Base-by-base conservation (phyloP, 179 eudicot species). In the Carnegiea gigantea region DNA sequence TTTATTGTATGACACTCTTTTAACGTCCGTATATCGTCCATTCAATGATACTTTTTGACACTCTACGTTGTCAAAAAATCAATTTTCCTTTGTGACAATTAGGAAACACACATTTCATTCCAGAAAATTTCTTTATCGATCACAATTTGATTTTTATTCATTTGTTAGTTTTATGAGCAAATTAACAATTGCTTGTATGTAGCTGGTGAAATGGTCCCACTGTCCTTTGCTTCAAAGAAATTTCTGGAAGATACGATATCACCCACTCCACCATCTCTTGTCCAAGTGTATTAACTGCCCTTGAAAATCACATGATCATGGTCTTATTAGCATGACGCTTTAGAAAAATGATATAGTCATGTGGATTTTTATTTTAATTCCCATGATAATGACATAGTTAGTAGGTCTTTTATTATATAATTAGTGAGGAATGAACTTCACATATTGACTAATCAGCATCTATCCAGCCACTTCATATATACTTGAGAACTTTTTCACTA, bases 211-310 rank as follows among this genome's bases (percentile, higher is more conserved):
- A 53, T 54, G 76, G 44, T 70, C 62, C 80, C 33, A 68, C 23
- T 64, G 40, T 9, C 33, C 54, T 53, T 54, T 23, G 24, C 23
- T 75, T 51, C 28, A 0, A 76, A 67, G 75, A 49, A 81, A 67
- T 81, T 76, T 81, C 74, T 76, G n/a, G 71, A 70, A 82, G 80
- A 82, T 68, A 68, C 21, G 60, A 49, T 76, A 9, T 9, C 80
- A 81, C 80, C 80, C 71, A 77, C 80, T 82, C 84, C 80, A 77
- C 80, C 48, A 77, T 70, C 59, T 40, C 77, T 51, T 68, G 70
- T 81, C 67, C 14, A 53, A 20, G 26, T 26, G 49, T 46, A 65
- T 48, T 46, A 64, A 46, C n/a, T 64, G 36, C 40, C 4, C 10
- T 60, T 44, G 8, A 81, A 75, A 21, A 18, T 75, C 53, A 75